These are phyloP conservation scores for Cryptococcus maquisensis DNA, from an alignment of 1,284 basidiomycete species.

Conservation along the genomic window DNA sequence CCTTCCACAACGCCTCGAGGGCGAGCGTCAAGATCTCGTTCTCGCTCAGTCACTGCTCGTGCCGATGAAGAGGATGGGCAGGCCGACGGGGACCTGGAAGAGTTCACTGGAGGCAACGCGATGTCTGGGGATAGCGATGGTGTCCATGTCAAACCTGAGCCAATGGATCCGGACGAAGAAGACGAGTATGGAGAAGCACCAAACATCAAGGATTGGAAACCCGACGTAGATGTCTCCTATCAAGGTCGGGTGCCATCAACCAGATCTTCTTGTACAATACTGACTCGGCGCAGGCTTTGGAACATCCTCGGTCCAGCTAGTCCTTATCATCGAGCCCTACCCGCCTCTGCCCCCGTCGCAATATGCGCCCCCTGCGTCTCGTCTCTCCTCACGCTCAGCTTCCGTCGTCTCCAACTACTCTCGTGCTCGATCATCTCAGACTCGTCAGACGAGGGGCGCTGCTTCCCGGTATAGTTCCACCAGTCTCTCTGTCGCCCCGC, in stretches of 20 bases:
- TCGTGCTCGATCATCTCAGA: conserved; percentile 27
- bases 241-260: conserved; percentile 25
- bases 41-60: conserved; percentile 8
- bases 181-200: conserved; percentile 15
- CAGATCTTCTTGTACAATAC: neutral
- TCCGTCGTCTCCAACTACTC: conserved; percentile 29
- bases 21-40: conserved; percentile 5
- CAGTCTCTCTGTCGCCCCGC: conserved; percentile 23
- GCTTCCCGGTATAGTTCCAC: conserved; percentile 31
- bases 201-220: conserved; percentile 46
- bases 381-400: conserved; percentile 38
- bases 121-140: conserved; percentile 5
- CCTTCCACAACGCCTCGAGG: conserved; percentile 4
- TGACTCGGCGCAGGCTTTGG: conserved; percentile 33
- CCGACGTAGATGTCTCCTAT: conserved; percentile 38
- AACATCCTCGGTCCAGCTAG: conserved; percentile 43
- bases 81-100: conserved; percentile 6
- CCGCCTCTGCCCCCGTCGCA: conserved; percentile 37
- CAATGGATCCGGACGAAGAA: conserved; percentile 14
- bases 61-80: conserved; percentile 2
- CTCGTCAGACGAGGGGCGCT: conserved; percentile 6
- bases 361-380: conserved; percentile 44
- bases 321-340: conserved; percentile 45
- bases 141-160: conserved; percentile 24
- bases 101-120: neutral